Percentiles rank a stretch among this genome's conserved stretches.
These are phyloP conservation scores for Yamadazyma scolyti DNA, from an alignment of 805 yeast species.

Conservation along the genomic window DNA sequence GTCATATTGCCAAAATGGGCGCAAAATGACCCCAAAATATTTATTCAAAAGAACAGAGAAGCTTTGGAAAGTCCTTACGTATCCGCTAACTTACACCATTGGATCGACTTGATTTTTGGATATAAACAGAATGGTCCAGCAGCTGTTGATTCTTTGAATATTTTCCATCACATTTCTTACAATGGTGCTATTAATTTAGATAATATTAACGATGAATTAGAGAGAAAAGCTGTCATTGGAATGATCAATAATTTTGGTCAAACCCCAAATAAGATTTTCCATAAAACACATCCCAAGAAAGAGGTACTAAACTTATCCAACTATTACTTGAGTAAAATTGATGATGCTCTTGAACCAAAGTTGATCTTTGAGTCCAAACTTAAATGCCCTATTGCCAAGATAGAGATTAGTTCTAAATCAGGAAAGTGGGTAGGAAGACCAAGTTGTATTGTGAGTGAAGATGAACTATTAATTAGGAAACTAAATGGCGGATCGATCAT, in stretches of 20 bases:
- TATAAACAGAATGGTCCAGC: conserved; percentile 69
- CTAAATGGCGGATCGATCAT: conserved; percentile 28
- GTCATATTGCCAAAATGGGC: conserved; percentile 86
- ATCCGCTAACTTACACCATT: conserved; percentile 66
- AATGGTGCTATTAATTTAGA: conserved; percentile 81
- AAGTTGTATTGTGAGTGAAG: conserved; percentile 30
- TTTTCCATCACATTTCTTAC: conserved; percentile 80
- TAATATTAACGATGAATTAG: conserved; percentile 66
- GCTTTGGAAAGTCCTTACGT: conserved; percentile 84
- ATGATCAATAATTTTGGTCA: conserved; percentile 91
- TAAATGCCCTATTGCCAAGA: conserved; percentile 35
- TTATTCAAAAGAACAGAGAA: conserved; percentile 71
- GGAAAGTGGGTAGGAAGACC: conserved; percentile 55
- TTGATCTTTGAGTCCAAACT: conserved; percentile 42
- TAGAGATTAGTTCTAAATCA: conserved; percentile 41
- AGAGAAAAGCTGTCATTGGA: conserved; percentile 73
- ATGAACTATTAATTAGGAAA: conserved; percentile 33
- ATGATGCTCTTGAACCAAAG: conserved; percentile 31
- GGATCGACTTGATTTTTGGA: conserved; percentile 89
- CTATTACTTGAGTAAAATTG: conserved; percentile 28
- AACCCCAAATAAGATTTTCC: conserved; percentile 74
- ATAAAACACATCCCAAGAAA: conserved; percentile 59
- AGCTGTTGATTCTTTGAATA: conserved; percentile 66
- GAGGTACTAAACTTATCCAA: conserved; percentile 36
- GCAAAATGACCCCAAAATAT: conserved; percentile 66